phyloP scores from a whole-genome alignment of 2,329 filamentous ascomycete genomes.

The Fusarium papillatum region DNA sequence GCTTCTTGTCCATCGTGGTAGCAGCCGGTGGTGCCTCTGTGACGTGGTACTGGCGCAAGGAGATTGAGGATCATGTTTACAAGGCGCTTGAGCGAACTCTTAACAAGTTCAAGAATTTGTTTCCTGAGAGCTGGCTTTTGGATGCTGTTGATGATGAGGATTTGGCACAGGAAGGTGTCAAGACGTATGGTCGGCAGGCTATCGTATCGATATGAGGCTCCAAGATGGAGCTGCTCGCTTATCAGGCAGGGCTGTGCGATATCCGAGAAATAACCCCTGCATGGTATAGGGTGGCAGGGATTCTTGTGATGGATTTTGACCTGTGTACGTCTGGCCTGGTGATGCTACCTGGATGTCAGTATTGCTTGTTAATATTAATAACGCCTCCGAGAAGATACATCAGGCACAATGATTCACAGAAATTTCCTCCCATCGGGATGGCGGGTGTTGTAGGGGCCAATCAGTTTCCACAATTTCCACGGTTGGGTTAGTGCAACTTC shows the following conservation, averaged over 20 bases:
- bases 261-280: neutral
- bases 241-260: neutral
- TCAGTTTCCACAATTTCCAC: too few species aligned
- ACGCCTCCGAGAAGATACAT: neutral
- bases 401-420: neutral
- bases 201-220: neutral
- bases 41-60: conserved; percentile 23
- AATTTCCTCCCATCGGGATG: neutral
- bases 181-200: conserved; percentile 10
- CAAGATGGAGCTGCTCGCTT: neutral
- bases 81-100: neutral
- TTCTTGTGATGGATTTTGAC: neutral
- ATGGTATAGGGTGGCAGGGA: neutral
- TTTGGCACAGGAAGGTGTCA: conserved; percentile 19
- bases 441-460: neutral
- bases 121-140: conserved; percentile 18
- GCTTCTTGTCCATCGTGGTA: conserved; percentile 37
- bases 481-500: too few species aligned
- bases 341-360: neutral
- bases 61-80: conserved; percentile 6
- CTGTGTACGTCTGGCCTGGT: neutral
- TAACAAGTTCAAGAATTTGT: neutral
- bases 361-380: neutral
- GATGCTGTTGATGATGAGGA: conserved; percentile 33
- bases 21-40: conserved; percentile 17